phyloP scores from a whole-genome alignment of 305 asterid species.

The Fraxinus albicans region DNA sequence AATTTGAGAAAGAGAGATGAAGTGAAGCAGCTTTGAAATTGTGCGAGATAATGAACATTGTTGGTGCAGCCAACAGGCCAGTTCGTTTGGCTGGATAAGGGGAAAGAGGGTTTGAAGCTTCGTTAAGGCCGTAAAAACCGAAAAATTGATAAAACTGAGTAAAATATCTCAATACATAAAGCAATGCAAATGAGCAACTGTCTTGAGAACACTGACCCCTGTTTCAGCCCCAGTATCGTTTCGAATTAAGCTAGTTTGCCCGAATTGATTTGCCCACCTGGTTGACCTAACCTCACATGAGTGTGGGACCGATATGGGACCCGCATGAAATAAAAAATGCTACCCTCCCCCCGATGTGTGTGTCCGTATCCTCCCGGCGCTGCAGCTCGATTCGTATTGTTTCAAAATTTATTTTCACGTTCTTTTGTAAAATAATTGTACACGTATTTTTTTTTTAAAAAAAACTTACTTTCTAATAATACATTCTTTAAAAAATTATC shows the following conservation, averaged over 20 bases:
- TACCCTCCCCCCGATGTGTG: too few relatives aligned
- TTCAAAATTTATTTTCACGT: background rate
- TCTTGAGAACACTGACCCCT: background rate
- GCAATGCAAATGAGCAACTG: background rate
- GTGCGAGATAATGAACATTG: conserved; percentile 43
- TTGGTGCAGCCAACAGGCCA: conserved; percentile 6
- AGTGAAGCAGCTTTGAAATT: conserved; percentile 32
- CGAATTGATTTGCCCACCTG: too few relatives aligned
- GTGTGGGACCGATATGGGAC: too few relatives aligned
- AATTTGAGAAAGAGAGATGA: conserved; percentile 30
- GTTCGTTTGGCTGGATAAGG: background rate
- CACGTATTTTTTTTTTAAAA: too few relatives aligned
- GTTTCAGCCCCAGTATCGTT: background rate
- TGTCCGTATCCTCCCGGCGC: too few relatives aligned
- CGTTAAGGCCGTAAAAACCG: background rate
- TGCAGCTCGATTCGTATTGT: background rate
- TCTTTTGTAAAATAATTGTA: too few relatives aligned
- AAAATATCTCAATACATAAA: background rate
- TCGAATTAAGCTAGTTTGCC: too few relatives aligned
- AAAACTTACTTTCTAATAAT: too few relatives aligned
- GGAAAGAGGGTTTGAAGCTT: conserved; percentile 16
- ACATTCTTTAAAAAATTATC: too few relatives aligned
- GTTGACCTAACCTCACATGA: too few relatives aligned
- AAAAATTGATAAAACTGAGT: background rate
- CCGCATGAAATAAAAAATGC: too few relatives aligned